A percentile compares a stretch with the other conserved stretches of the same genome.
Evolutionary conservation across 2,329 filamentous ascomycete species (phyloP).

Genomic region (Conoideocrella luteorostrata): DNA sequence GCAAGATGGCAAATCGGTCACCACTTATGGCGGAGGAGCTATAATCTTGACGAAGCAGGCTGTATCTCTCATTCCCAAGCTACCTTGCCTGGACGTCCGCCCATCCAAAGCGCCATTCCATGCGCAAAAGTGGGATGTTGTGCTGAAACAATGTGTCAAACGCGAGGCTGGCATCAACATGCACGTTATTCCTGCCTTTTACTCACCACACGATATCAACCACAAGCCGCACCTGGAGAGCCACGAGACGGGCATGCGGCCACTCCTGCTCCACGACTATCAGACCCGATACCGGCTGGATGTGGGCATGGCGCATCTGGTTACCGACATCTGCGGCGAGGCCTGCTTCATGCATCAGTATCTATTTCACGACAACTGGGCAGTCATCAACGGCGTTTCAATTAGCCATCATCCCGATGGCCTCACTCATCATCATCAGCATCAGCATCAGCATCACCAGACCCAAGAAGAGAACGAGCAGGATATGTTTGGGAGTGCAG

Average conservation of each 20-base stretch:
- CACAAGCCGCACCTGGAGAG: constrained; percentile 22
- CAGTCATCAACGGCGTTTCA: constrained; percentile 40
- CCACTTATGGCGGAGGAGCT: constrained; percentile 39
- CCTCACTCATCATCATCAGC: constrained; percentile 15
- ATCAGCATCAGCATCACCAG: neutral
- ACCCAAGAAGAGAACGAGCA: neutral
- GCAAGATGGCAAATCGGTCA: constrained; percentile 25
- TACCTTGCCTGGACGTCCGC: constrained; percentile 30
- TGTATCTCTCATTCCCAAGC: constrained; percentile 24
- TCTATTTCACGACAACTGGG: constrained; percentile 38
- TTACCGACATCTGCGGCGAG: constrained; percentile 37
- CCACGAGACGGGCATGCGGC: constrained; percentile 34
- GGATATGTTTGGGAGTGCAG: constrained; percentile 3
- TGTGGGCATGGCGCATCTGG: constrained; percentile 34
- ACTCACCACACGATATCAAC: constrained; percentile 28
- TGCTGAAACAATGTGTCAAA: constrained; percentile 35
- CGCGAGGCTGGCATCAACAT: constrained; percentile 28
- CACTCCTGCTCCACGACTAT: constrained; percentile 35
- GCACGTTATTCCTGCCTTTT: constrained; percentile 37
- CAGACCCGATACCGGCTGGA: constrained; percentile 31
- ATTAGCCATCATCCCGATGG: constrained; percentile 36
- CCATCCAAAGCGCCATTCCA: constrained; percentile 10
- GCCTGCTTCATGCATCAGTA: constrained; percentile 42
- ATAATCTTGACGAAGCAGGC: constrained; percentile 34
- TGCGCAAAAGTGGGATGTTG: constrained; percentile 32